These are phyloP conservation scores for Podosphaera aphanis DNA, from an alignment of 2,329 filamentous ascomycete genomes.

Conservation along the genomic window DNA sequence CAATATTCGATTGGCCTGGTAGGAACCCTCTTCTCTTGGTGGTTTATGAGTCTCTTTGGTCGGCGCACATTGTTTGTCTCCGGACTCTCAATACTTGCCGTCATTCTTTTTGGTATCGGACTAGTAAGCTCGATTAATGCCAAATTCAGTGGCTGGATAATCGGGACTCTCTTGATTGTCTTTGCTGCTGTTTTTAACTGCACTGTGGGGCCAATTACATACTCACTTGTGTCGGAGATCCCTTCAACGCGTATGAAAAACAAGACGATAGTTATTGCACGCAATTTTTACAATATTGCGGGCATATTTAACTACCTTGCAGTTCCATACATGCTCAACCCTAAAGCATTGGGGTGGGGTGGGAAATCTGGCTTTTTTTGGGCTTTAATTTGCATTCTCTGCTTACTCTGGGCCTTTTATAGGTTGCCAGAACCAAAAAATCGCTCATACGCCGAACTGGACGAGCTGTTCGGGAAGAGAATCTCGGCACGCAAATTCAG, in stretches of 20 bases:
- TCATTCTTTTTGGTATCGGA: slow-evolving; percentile 59
- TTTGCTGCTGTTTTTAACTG: slow-evolving; percentile 68
- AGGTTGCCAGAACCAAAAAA: slow-evolving; percentile 48
- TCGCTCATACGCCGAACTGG: slow-evolving; percentile 29
- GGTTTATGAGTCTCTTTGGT: slow-evolving; percentile 22
- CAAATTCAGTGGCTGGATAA: slow-evolving; percentile 21
- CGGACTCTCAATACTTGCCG: slow-evolving; percentile 47
- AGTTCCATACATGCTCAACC: slow-evolving; percentile 81
- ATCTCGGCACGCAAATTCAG: slow-evolving; percentile 1
- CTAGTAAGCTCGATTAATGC: slow-evolving; percentile 15
- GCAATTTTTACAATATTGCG: slow-evolving; percentile 46
- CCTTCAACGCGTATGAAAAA: slow-evolving; percentile 63
- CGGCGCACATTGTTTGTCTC: slow-evolving; percentile 42
- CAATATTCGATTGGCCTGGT: slow-evolving; percentile 25
- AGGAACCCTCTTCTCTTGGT: slow-evolving; percentile 27
- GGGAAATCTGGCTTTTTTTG: slow-evolving; percentile 78
- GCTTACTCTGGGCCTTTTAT: slow-evolving; percentile 62
- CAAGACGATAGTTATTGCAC: slow-evolving; percentile 70
- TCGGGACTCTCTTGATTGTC: slow-evolving; percentile 43
- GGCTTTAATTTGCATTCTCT: slow-evolving; percentile 56
- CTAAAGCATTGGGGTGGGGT: slow-evolving; percentile 62
- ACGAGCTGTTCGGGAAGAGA: slow-evolving; percentile 49
- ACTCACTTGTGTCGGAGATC: slow-evolving; percentile 63
- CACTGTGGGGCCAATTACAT: slow-evolving; percentile 68
- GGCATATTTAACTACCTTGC: slow-evolving; percentile 59